Conservation (phyloP, 2,329 filamentous ascomycete genomes). For the Fusarium odoratissimum region DNA sequence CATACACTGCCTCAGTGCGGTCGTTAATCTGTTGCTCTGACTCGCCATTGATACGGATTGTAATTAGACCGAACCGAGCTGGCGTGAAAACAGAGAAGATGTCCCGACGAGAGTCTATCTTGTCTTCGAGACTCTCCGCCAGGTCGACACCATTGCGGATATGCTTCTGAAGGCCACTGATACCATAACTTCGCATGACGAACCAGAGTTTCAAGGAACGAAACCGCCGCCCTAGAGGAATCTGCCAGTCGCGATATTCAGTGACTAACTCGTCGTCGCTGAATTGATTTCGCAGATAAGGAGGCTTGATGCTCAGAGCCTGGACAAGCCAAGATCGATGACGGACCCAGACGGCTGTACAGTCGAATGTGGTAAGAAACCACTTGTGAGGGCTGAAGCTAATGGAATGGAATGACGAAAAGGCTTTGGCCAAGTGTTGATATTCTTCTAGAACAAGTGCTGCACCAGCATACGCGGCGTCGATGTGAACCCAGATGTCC, state of each 20-base stretch:
- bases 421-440: conserved; percentile 71
- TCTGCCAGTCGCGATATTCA: conserved; percentile 98
- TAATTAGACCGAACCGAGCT: conserved; percentile 82
- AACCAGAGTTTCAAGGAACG: conserved; percentile 95
- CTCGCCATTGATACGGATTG: conserved; percentile 69
- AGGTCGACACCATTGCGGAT: conserved; percentile 75
- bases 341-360: conserved; percentile 82
- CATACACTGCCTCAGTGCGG: conserved; percentile 80
- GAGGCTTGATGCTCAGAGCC: conserved; percentile 81
- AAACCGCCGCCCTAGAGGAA: conserved; percentile 90
- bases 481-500: conserved; percentile 89
- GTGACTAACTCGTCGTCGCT: conserved; percentile 87
- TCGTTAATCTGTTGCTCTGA: conserved; percentile 68
- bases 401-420: conserved; percentile 84
- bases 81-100: conserved; percentile 81
- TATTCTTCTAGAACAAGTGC: conserved; percentile 86
- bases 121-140: conserved; percentile 75
- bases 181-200: conserved; percentile 84
- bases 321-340: conserved; percentile 80
- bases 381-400: conserved; percentile 98
- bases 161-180: conserved; percentile 79
- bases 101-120: conserved; percentile 70
- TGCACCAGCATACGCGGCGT: conserved; percentile 91
- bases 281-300: conserved; percentile 84
- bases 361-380: conserved; percentile 94